Conservation (phyloP, 1,139 yeast genomes). For the Debaryomycetaceae sp. region DNA sequence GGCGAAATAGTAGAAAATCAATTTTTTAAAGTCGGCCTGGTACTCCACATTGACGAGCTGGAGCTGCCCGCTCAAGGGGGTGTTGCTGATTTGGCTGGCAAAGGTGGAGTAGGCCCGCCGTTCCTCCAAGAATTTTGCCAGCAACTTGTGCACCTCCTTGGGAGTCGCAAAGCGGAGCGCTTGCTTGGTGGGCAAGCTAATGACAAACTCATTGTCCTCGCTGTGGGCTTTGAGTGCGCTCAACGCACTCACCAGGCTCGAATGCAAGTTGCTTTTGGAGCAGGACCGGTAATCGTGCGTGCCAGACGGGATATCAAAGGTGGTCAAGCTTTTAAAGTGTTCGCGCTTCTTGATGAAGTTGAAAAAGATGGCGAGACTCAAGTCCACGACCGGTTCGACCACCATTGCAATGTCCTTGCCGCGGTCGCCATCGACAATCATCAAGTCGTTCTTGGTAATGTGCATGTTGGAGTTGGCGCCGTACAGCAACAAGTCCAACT, state of each 20-base stretch:
- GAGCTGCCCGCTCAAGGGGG: slow-evolving; percentile 24
- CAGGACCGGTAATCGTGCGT: slow-evolving; percentile 6
- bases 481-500: slow-evolving; percentile 38
- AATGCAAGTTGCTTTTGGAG: slow-evolving; percentile 26
- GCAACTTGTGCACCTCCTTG: slow-evolving; percentile 32
- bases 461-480: slow-evolving; percentile 41
- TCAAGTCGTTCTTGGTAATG: slow-evolving; percentile 37
- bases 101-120: slow-evolving; percentile 37
- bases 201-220: slow-evolving; percentile 35
- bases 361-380: slow-evolving; percentile 56
- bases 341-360: slow-evolving; percentile 71
- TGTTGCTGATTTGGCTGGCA: slow-evolving; percentile 33
- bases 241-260: slow-evolving; percentile 27
- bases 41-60: slow-evolving; percentile 67
- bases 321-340: slow-evolving; percentile 65
- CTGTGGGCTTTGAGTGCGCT: slow-evolving; percentile 28
- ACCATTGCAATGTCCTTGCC: slow-evolving; percentile 44
- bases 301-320: slow-evolving; percentile 8
- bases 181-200: slow-evolving; percentile 39
- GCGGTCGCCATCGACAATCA: slow-evolving; percentile 40
- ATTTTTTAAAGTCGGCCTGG: slow-evolving; percentile 88
- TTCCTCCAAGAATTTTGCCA: slow-evolving; percentile 36
- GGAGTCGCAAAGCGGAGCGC: slow-evolving; percentile 40
- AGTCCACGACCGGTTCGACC: slow-evolving; percentile 31
- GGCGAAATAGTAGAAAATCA: slow-evolving; percentile 78